A percentile compares a stretch with the other conserved stretches of the same genome.
phyloP scores from a whole-genome alignment of 768 basidiomycete genomes.

The Tubosaeta brunneosetosa region DNA sequence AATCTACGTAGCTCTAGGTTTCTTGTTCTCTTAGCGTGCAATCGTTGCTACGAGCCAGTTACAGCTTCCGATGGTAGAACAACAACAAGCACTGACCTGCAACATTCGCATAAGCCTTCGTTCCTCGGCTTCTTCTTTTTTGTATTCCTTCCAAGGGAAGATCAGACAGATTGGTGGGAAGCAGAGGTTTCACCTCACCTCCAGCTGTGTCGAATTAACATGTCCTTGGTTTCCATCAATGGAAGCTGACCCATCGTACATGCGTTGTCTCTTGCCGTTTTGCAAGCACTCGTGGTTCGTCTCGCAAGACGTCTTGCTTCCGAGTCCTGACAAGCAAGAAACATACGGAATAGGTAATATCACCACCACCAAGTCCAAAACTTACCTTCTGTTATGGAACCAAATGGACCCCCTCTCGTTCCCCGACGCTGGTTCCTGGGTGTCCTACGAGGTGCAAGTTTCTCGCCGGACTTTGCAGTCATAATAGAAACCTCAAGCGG shows the following conservation, averaged over 20 bases:
- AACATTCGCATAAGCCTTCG: constrained; percentile 8
- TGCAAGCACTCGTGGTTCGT: background rate
- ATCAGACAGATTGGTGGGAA: background rate
- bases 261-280: background rate
- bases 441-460: background rate
- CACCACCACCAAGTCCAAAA: background rate
- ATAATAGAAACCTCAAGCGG: background rate
- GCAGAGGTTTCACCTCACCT: background rate
- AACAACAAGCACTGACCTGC: constrained; percentile 3
- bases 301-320: background rate
- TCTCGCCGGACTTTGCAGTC: background rate
- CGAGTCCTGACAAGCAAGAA: background rate
- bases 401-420: background rate
- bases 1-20: constrained; percentile 11
- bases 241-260: background rate
- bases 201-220: background rate
- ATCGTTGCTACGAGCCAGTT: background rate
- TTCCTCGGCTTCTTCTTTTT: constrained; percentile 13
- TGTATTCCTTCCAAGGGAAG: constrained; percentile 5
- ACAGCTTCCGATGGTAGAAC: background rate
- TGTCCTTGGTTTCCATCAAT: background rate
- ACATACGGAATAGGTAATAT: background rate
- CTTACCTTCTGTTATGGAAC: background rate
- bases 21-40: constrained; percentile 3
- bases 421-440: background rate